Base-by-base conservation (phyloP, 2,329 filamentous ascomycete genomes). In the Talaromyces marneffei region DNA sequence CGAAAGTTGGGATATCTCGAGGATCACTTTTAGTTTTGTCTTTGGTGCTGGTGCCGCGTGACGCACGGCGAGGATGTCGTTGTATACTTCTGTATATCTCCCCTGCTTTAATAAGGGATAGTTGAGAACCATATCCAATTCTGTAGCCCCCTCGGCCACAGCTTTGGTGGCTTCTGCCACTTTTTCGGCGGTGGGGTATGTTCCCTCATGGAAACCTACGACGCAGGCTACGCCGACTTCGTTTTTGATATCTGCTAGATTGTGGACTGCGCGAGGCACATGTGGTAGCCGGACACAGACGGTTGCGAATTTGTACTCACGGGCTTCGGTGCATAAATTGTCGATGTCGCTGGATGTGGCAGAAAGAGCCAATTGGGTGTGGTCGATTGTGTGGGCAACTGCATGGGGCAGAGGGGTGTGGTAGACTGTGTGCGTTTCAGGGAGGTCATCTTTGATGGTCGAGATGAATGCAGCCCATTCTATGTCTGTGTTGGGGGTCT, bases 91-190 rank as follows among this genome's bases (percentile, higher is more conserved):
- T 6, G 67, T 71, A 69, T 83, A 85, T 27, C 78, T 65, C 2
- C 74, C 71, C 0, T 71, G 63, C 53, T 75, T 77, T 20, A 86
- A 73, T 3, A 79, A 71, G 2, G 74, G 73, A 66, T 82, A 80
- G 60, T 86, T 85, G 54, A 86, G 74, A 2, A 87, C 84, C 68
- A 85, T 79, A 67, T 86, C 84, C 35, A 86, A 76, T 68, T 87
- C 84, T 0, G 69, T 70, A 1, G 83, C 83, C 20, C 84, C 83
- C 18, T 77, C 73, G 8, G 69, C 66, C 37, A 85, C 71, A 14
- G 83, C 82, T 10, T 74, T 72, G 27, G 74, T 73, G 0, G 82
- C 79, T 72, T 86, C 83, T 20, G 69, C 70, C n/a, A 81, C 72
- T 68, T 85, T 85, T 33, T 77, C 71, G 3, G 74, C 68, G 0